Percentiles rank a stretch among this genome's conserved stretches.
phyloP scores from a whole-genome alignment of 441 rosid genomes.

The Isatis lusitanica region DNA sequence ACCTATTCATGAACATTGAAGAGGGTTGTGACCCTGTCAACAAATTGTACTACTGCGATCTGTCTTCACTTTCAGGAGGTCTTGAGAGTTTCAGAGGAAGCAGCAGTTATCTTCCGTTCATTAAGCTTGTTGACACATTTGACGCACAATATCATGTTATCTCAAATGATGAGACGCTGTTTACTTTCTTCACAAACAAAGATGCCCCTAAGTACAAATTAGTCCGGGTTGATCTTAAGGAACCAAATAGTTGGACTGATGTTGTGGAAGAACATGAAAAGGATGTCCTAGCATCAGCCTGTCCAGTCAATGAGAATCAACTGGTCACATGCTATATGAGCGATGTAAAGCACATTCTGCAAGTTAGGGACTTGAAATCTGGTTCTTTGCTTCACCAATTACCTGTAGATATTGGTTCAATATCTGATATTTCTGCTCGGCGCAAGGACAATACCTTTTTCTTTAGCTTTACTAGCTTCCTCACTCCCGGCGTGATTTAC shows the following conservation, averaged over 20 bases:
- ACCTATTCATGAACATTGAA: slow-evolving; percentile 52
- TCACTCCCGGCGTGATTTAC: slow-evolving; percentile 82
- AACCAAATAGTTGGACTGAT: slow-evolving; percentile 75
- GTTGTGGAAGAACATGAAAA: slow-evolving; percentile 74
- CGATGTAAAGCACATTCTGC: slow-evolving; percentile 79
- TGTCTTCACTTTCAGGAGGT: slow-evolving; percentile 68
- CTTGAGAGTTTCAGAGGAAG: slow-evolving; percentile 68
- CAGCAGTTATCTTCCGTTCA: slow-evolving; percentile 62
- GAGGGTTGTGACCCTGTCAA: slow-evolving; percentile 89
- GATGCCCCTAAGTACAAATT: slow-evolving; percentile 87
- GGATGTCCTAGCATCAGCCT: slow-evolving; percentile 78
- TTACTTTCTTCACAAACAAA: slow-evolving; percentile 84
- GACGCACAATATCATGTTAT: slow-evolving; percentile 63
- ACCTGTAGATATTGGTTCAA: slow-evolving; percentile 80
- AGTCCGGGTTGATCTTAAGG: slow-evolving; percentile 76
- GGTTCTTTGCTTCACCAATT: slow-evolving; percentile 78
- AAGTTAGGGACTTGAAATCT: slow-evolving; percentile 77
- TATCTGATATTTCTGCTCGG: slow-evolving; percentile 66
- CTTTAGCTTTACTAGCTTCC: slow-evolving; percentile 79
- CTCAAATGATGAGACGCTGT: slow-evolving; percentile 79
- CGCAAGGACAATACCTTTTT: slow-evolving; percentile 64
- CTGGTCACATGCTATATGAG: slow-evolving; percentile 82
- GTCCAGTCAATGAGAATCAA: slow-evolving; percentile 67
- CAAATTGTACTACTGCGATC: slow-evolving; percentile 80
- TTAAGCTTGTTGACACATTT: slow-evolving; percentile 69